Conservation (phyloP, 352 stramenopile species). For the Phytopythium cucurbitacearum region DNA sequence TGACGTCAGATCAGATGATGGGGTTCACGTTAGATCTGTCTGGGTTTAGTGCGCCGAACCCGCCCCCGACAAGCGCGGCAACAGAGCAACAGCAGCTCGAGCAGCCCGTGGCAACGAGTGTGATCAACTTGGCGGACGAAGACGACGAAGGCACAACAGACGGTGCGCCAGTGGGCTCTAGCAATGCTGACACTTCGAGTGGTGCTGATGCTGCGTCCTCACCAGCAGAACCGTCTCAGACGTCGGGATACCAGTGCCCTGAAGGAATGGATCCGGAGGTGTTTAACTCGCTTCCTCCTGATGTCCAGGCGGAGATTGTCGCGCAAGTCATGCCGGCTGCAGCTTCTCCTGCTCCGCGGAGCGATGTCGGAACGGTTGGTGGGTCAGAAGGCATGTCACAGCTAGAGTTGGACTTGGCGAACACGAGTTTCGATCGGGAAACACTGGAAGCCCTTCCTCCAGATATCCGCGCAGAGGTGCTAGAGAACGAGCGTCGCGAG, state of each 20-base stretch:
- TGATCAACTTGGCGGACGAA: constrained; percentile 12
- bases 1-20: constrained; percentile 47
- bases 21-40: constrained; percentile 83
- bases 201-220: constrained; percentile 11
- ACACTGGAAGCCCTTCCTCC: constrained; percentile 94
- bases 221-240: not conserved
- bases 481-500: constrained; percentile 95
- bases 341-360: constrained; percentile 18
- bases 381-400: constrained; percentile 70
- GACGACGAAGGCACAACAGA: constrained; percentile 23
- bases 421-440: constrained; percentile 93
- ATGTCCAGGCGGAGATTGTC: constrained; percentile 97
- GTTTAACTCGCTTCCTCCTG: constrained; percentile 92
- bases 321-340: constrained; percentile 56
- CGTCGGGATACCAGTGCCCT: constrained; percentile 61
- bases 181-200: constrained; percentile 7
- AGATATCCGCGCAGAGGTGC: constrained; percentile 95
- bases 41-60: constrained; percentile 27
- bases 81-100: not conserved
- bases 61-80: not conserved
- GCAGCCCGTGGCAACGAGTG: not conserved
- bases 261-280: constrained; percentile 97
- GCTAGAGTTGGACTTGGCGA: constrained; percentile 79
- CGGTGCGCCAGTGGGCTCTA: constrained; percentile 15
- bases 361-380: constrained; percentile 23